Conservation (phyloP, 192 early-diverging fungal species). For the Podila minutissima region DNA sequence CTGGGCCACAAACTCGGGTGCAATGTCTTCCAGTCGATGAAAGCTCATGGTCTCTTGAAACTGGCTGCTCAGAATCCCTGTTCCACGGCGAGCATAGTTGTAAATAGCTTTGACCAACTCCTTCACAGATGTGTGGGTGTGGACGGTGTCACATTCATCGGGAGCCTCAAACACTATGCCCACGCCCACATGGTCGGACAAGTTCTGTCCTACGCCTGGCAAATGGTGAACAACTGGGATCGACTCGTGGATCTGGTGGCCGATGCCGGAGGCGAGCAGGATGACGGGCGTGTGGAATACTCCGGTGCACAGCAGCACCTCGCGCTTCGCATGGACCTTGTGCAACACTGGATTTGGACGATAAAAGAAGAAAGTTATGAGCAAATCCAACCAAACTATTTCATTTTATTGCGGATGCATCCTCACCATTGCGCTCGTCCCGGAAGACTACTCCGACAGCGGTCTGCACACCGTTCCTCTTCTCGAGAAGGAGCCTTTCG, state of each 20-base stretch:
- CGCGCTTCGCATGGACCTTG: conserved; percentile 20
- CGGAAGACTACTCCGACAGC: conserved; percentile 25
- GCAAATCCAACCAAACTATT: neutral
- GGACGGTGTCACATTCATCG: neutral
- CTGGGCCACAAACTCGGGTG: neutral
- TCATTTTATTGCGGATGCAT: too few relatives aligned
- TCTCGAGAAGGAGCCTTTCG: conserved; percentile 8
- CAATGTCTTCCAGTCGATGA: neutral
- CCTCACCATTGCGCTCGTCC: conserved; percentile 11
- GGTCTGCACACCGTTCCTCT: conserved; percentile 4
- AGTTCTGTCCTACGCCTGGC: neutral
- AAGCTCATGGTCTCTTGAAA: neutral
- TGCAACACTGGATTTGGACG: conserved; percentile 9
- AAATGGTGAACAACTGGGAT: neutral
- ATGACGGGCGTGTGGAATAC: conserved; percentile 39
- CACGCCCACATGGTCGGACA: neutral
- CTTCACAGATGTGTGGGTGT: neutral
- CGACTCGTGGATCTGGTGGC: conserved; percentile 12
- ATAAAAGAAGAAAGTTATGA: neutral
- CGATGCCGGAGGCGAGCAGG: conserved; percentile 54
- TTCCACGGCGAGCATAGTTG: neutral
- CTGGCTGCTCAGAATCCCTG: neutral
- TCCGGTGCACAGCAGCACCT: conserved; percentile 53
- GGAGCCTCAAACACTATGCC: neutral
- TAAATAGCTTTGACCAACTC: neutral